A percentile compares a stretch with the other conserved stretches of the same genome.
These are phyloP conservation scores for Boeremia lycopersici DNA, from an alignment of 2,329 filamentous ascomycete genomes.

Conservation along the genomic window DNA sequence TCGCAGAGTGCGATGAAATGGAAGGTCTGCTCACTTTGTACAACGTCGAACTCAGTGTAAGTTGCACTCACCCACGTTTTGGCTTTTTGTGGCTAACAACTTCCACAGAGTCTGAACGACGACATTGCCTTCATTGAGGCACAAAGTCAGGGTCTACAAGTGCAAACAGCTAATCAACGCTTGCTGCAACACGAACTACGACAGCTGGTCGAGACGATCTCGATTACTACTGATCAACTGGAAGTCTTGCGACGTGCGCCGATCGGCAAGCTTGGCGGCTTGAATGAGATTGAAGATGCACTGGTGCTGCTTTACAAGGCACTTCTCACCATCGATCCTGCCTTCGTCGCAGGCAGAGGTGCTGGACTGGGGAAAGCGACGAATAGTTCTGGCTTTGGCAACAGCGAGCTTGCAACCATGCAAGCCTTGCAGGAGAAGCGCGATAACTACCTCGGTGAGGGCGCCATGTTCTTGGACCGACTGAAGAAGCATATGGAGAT, in stretches of 20 bases:
- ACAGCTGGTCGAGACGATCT: conserved; percentile 86
- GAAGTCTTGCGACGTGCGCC: conserved; percentile 75
- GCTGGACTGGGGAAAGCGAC: conserved; percentile 44
- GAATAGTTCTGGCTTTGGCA: conserved; percentile 65
- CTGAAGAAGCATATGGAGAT: conserved; percentile 81
- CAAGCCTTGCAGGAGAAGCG: conserved; percentile 93
- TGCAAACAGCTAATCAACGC: conserved; percentile 97
- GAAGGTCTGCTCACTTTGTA: conserved; percentile 94
- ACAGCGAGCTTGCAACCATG: conserved; percentile 82
- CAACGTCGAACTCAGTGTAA: conserved; percentile 87
- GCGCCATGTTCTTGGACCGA: conserved; percentile 75
- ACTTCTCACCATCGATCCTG: conserved; percentile 90
- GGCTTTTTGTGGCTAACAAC: conserved; percentile 26
- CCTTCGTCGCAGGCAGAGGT: conserved; percentile 63
- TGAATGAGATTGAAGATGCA: conserved; percentile 78
- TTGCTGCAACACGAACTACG: conserved; percentile 88
- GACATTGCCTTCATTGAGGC: conserved; percentile 98
- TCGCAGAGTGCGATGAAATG: conserved; percentile 93
- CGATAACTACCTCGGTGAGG: conserved; percentile 82
- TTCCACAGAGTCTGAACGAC: conserved; percentile 79
- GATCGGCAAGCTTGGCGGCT: conserved; percentile 70
- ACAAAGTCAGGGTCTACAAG: conserved; percentile 93
- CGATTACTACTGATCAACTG: conserved; percentile 78
- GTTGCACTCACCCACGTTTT: conserved; percentile 38
- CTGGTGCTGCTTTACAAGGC: conserved; percentile 87